Base-by-base conservation (phyloP, 352 stramenopile genomes). In the Globisporangium acanthophoron region DNA sequence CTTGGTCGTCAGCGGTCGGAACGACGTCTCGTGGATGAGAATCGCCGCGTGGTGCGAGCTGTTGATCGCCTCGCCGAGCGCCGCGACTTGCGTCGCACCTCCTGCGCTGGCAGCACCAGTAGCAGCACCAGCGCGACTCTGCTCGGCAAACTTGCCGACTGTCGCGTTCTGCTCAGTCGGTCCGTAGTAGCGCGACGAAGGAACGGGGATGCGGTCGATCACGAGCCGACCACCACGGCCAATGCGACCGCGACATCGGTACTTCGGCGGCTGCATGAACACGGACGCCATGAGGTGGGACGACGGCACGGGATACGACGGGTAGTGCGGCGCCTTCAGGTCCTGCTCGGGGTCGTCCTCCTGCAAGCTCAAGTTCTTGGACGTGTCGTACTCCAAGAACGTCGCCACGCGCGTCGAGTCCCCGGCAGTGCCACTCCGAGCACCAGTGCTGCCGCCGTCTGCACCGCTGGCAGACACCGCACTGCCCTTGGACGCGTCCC, bases 311-410 rank as follows among this genome's bases (percentile, higher is more conserved):
- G 85, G 85, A 40, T 88, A 94, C 13, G 77, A 88, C 27, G 82
- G 73, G 53, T 80, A 88, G 44, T 75, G 65, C 31, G 78, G 76
- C 49, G 62, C 35, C 2, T 48, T 53, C 13, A 67, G 54, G 20
- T 67, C 61, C 8, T 69, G 57, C 3, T 45, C 46, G 2, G 50
- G 40, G 5, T 71, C 63, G 8, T 77, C 57, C 12, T 70, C 73
- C 18, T 75, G 64, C 64, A 87, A 78, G 24, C 65, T 67, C 45
- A 88, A 88, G 57, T 90, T 90, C 31, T 65, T 58, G 6, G 78
- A 76, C 9, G 80, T 85, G 45, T 90, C 80, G 57, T 90, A 90
- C 35, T 91, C 80, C 73, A 92, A 81, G 53, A 92, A 92, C 9
- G 75, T 69, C n/a, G 52, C 48, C 39, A 75, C 60, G 0, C 57